phyloP scores from a whole-genome alignment of 192 early-diverging fungal genomes.

The Phlyctochytrium planicorne region DNA sequence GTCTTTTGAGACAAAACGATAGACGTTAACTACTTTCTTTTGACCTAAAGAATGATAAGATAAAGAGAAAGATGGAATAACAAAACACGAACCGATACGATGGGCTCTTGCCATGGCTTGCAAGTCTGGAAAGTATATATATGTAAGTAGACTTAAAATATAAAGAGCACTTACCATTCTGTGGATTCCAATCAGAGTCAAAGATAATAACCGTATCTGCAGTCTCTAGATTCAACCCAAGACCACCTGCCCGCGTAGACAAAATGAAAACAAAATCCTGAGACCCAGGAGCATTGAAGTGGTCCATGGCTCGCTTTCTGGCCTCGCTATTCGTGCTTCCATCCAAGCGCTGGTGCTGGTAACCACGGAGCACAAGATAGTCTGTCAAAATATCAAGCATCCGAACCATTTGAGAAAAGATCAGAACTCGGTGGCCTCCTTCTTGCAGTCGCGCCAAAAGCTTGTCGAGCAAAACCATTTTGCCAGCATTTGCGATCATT shows the following conservation, averaged over 20 bases:
- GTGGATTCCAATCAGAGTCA: conserved; percentile 84
- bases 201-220: conserved; percentile 98
- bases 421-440: conserved; percentile 93
- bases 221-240: conserved; percentile 95
- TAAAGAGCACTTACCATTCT: conserved; percentile 58
- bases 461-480: conserved; percentile 98
- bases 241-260: conserved; percentile 94
- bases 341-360: conserved; percentile 90
- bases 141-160: not conserved
- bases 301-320: conserved; percentile 95
- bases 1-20: conserved; percentile 94
- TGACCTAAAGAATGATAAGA: conserved; percentile 55
- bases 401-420: conserved; percentile 97
- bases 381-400: conserved; percentile 97
- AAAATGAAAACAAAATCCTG: conserved; percentile 96
- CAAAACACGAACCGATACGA: conserved; percentile 64
- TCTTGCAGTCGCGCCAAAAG: conserved; percentile 83
- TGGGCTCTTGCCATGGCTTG: conserved; percentile 98
- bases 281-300: conserved; percentile 91
- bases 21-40: conserved; percentile 96
- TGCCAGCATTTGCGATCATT: conserved; percentile 89
- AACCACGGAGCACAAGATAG: conserved; percentile 84
- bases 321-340: conserved; percentile 85
- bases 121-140: conserved; percentile 57
- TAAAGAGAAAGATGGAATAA: conserved; percentile 3